These are phyloP conservation scores for Russula earlei DNA, from an alignment of 768 basidiomycete genomes.

Conservation along the genomic window DNA sequence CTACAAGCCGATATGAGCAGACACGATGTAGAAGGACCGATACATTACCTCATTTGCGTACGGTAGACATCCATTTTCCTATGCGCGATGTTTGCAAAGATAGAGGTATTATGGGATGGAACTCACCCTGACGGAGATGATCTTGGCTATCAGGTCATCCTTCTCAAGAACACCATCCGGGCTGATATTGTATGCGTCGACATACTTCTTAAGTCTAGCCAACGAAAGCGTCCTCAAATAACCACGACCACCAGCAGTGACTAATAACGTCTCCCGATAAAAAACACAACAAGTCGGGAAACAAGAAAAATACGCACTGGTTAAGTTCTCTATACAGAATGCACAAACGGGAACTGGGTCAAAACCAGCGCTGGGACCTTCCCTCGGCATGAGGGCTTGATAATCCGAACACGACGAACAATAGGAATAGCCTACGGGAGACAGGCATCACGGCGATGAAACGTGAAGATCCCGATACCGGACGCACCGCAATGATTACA, in stretches of 20 bases:
- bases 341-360: conserved; percentile 59
- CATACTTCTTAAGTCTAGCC: conserved; percentile 57
- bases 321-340: conserved; percentile 63
- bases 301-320: conserved; percentile 34
- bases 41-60: conserved; percentile 44
- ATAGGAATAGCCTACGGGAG: conserved; percentile 51
- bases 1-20: conserved; percentile 25
- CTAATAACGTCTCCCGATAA: conserved; percentile 30
- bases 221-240: conserved; percentile 49
- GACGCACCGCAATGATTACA: conserved; percentile 67
- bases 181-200: conserved; percentile 58
- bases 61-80: conserved; percentile 61
- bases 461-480: neutral
- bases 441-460: neutral
- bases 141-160: conserved; percentile 63
- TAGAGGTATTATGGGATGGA: neutral
- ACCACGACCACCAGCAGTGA: conserved; percentile 56
- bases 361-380: conserved; percentile 45
- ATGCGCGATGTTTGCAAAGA: neutral
- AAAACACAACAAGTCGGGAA: neutral
- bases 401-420: conserved; percentile 69
- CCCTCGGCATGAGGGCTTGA: conserved; percentile 69
- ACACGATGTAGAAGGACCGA: neutral
- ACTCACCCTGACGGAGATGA: conserved; percentile 43
- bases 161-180: conserved; percentile 61